Evolutionary conservation across 2,329 filamentous ascomycete genomes (phyloP).

Genomic region (Pyrenophora tritici-repentis): DNA sequence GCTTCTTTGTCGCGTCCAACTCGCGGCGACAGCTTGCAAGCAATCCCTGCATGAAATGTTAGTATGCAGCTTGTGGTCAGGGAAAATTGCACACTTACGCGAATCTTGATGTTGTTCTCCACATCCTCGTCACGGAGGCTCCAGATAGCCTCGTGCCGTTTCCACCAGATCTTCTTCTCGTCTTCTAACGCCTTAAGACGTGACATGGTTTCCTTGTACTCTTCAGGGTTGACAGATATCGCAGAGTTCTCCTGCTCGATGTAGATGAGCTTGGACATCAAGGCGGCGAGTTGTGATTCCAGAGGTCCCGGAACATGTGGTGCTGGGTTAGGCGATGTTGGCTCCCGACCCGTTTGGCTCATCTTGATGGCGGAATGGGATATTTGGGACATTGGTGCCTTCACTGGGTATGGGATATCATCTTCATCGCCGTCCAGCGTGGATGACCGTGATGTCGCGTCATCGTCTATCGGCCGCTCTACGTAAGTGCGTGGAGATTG

Average conservation of each 20-base stretch:
- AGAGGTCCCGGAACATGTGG: constrained; percentile 42
- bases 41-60: constrained; percentile 26
- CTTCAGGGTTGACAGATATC: constrained; percentile 45
- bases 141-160: constrained; percentile 49
- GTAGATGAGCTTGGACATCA: constrained; percentile 47
- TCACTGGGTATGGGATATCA: constrained; percentile 36
- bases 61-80: neutral
- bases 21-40: constrained; percentile 49
- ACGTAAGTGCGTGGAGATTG: constrained; percentile 12
- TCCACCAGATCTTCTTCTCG: constrained; percentile 45
- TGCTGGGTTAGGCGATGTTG: constrained; percentile 21
- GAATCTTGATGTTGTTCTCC: constrained; percentile 51
- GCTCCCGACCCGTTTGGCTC: constrained; percentile 20
- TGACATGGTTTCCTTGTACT: constrained; percentile 40
- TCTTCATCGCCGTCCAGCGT: constrained; percentile 42
- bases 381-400: constrained; percentile 34
- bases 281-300: constrained; percentile 43
- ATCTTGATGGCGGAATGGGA: constrained; percentile 20
- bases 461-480: constrained; percentile 35
- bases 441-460: constrained; percentile 38
- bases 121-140: constrained; percentile 51
- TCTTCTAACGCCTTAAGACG: constrained; percentile 43
- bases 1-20: constrained; percentile 46
- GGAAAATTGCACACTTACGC: constrained; percentile 19
- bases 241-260: constrained; percentile 43